Evolutionary conservation across 108 stramenopile species (phyloP).

Genomic region (Cyclotella atomus): DNA sequence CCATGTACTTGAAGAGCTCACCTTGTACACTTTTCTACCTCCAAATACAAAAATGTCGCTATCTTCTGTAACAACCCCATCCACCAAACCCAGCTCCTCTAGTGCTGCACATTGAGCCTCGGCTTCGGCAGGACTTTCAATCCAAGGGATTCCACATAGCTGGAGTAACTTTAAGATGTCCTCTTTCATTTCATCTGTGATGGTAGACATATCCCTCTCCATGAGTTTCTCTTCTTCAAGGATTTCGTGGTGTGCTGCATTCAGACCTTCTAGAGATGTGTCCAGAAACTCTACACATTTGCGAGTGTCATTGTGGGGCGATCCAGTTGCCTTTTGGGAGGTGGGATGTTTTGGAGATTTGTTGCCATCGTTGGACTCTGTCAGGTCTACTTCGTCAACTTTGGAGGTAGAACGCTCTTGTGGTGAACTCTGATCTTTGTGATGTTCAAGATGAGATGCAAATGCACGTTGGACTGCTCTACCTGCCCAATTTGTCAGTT

Average conservation of each 20-base stretch:
- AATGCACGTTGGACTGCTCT: conserved; percentile 89
- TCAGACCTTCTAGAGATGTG: conserved; percentile 50
- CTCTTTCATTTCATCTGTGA: conserved; percentile 95
- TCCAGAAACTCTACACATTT: conserved; percentile 31
- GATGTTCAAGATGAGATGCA: conserved; percentile 57
- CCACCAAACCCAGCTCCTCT: conserved; percentile 89
- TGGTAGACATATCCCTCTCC: conserved; percentile 80
- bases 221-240: conserved; percentile 59
- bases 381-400: conserved; percentile 16
- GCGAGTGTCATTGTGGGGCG: no score
- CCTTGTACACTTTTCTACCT: conserved; percentile 70
- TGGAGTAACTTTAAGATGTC: conserved; percentile 89
- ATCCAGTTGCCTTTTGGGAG: no score
- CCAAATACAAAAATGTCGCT: conserved; percentile 98
- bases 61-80: conserved; percentile 98
- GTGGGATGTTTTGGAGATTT: conserved; percentile 9
- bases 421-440: conserved; percentile 34
- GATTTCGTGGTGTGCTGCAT: conserved; percentile 30
- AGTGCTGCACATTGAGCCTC: conserved; percentile 96
- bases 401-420: conserved; percentile 11
- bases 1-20: no score
- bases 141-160: conserved; percentile 95
- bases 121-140: conserved; percentile 97
- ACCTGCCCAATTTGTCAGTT: conserved; percentile 92
- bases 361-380: conserved; percentile 19